These are phyloP conservation scores for Ruellia speciosa DNA, from an alignment of 305 asterid genomes.

Conservation along the genomic window DNA sequence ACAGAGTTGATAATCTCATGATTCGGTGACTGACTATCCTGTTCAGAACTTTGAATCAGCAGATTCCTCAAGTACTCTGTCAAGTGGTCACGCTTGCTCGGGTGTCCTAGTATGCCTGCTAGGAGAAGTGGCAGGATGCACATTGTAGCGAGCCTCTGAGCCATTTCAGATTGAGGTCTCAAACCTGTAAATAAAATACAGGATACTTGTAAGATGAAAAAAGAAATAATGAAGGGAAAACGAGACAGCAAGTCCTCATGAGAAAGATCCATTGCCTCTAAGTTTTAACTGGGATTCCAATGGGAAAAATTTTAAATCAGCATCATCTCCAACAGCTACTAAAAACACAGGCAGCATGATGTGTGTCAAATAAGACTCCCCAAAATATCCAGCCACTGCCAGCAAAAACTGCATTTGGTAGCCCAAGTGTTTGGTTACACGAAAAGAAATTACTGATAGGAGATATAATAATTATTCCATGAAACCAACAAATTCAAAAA, in stretches of 20 bases:
- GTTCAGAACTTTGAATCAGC: conserved; percentile 57
- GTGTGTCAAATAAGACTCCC: conserved; percentile 71
- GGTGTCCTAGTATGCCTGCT: conserved; percentile 88
- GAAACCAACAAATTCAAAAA: conserved; percentile 22
- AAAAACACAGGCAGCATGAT: conserved; percentile 83
- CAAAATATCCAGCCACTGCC: conserved; percentile 62
- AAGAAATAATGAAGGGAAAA: neutral
- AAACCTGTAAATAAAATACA: conserved; percentile 42
- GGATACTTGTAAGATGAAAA: conserved; percentile 7
- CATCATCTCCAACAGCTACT: conserved; percentile 78
- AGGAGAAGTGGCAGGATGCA: conserved; percentile 87
- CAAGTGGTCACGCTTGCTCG: conserved; percentile 62
- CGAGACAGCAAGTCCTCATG: conserved; percentile 7
- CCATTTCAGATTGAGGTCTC: conserved; percentile 61
- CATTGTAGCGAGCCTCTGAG: conserved; percentile 67
- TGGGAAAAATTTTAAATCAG: conserved; percentile 64
- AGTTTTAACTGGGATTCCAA: conserved; percentile 47
- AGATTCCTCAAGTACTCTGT: conserved; percentile 62
- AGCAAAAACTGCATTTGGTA: conserved; percentile 58
- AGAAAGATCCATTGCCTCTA: conserved; percentile 37
- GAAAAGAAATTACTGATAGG: conserved; percentile 12
- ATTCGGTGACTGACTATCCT: conserved; percentile 54
- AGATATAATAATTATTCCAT: conserved; percentile 5
- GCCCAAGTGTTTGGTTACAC: conserved; percentile 22
- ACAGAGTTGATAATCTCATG: conserved; percentile 70